Percentiles rank a stretch among this genome's conserved stretches.
Conservation (phyloP, 768 basidiomycete genomes). For the Leccinum disarticulatum region DNA sequence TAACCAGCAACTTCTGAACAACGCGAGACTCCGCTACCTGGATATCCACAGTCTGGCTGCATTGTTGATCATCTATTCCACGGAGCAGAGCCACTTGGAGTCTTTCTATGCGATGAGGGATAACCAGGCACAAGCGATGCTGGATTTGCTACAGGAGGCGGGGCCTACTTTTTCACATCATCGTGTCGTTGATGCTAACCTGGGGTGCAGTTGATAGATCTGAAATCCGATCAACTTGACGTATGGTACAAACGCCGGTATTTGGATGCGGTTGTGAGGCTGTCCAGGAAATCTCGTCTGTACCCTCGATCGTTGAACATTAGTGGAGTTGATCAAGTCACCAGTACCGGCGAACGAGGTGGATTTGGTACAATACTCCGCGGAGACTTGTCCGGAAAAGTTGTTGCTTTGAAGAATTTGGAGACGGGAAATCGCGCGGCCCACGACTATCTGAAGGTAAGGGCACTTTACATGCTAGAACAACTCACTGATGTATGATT, state of each 20-base stretch:
- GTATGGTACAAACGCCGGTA: conserved; percentile 31
- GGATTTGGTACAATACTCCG: conserved; percentile 36
- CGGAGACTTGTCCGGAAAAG: conserved; percentile 25
- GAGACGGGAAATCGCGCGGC: conserved; percentile 20
- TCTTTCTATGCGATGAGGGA: conserved; percentile 24
- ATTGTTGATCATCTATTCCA: conserved; percentile 21
- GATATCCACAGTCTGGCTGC: conserved; percentile 28
- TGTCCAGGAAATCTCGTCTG: conserved; percentile 30
- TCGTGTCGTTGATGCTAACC: conserved; percentile 1
- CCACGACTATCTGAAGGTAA: conserved; percentile 28
- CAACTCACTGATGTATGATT: conserved; percentile 3
- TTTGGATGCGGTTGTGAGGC: conserved; percentile 28
- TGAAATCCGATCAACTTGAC: conserved; percentile 21
- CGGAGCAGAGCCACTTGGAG: conserved; percentile 12
- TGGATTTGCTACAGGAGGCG: conserved; percentile 29
- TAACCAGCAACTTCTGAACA: conserved; percentile 14
- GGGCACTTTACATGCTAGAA: background rate
- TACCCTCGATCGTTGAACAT: conserved; percentile 31
- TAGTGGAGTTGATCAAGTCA: conserved; percentile 12
- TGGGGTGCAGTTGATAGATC: conserved; percentile 21
- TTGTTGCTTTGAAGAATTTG: conserved; percentile 34
- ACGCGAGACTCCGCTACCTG: conserved; percentile 17
- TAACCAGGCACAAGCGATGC: conserved; percentile 24
- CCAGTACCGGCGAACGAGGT: conserved; percentile 21
- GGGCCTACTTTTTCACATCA: background rate